These are phyloP conservation scores for Cicer yamashitae DNA, from an alignment of 306 rosid species.

Conservation along the genomic window DNA sequence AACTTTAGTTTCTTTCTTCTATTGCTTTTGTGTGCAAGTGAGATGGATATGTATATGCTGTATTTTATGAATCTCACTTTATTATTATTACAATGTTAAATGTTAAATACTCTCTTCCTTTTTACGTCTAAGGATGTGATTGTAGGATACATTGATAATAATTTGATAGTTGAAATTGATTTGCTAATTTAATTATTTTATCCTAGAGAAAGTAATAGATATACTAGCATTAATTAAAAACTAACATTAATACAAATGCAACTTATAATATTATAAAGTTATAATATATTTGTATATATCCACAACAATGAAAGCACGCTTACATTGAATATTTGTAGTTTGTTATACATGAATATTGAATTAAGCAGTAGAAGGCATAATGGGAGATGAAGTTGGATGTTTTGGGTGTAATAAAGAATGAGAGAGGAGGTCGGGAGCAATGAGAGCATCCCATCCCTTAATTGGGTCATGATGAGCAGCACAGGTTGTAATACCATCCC, in stretches of 20 bases:
- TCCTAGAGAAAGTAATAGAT: not conserved
- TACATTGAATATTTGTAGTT: conserved; percentile 18
- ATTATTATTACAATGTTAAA: conserved; percentile 4
- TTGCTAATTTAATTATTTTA: not conserved
- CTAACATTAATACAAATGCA: conserved; percentile 13
- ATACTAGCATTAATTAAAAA: conserved; percentile 26
- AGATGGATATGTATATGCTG: conserved; percentile 46
- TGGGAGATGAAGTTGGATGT: conserved; percentile 41
- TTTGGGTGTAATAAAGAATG: conserved; percentile 54
- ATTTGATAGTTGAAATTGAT: not conserved
- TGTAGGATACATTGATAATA: not conserved
- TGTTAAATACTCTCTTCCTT: conserved; percentile 23
- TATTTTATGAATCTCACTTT: conserved; percentile 41
- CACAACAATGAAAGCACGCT: conserved; percentile 8
- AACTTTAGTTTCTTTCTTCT: not conserved
- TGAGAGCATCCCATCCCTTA: conserved; percentile 64
- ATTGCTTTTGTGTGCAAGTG: conserved; percentile 31
- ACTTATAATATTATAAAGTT: conserved; percentile 14
- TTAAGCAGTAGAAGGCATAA: conserved; percentile 33
- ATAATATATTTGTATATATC: conserved; percentile 6
- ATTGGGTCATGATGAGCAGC: conserved; percentile 35
- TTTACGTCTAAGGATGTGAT: not conserved
- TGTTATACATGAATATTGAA: conserved; percentile 2
- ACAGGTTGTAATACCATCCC: conserved; percentile 60
- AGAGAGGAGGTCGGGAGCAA: conserved; percentile 57